Base-by-base conservation (phyloP, 2,329 filamentous ascomycete genomes). In the Colletotrichum tropicicola region DNA sequence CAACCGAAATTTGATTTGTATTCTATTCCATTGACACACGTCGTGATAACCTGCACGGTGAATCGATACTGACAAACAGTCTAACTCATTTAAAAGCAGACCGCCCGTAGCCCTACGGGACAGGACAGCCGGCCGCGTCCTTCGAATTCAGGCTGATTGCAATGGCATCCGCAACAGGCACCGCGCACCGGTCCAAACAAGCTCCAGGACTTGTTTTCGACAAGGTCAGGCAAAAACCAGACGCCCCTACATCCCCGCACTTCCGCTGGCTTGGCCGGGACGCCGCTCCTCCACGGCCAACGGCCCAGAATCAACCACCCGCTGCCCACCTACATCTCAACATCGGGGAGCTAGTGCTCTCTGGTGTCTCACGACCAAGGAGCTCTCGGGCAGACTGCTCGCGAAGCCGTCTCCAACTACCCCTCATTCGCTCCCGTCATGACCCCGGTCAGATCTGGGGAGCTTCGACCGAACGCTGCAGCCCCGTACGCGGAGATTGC, bases 61-160 rank as follows among this genome's bases (percentile, higher is more conserved):
- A n/a, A n/a, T n/a, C n/a, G n/a, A n/a, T n/a, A n/a, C n/a, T n/a
- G n/a, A n/a, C n/a, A n/a, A n/a, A n/a, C n/a, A n/a, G n/a, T n/a
- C n/a, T n/a, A n/a, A n/a, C n/a, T n/a, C n/a, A n/a, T n/a, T n/a
- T n/a, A n/a, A n/a, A n/a, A n/a, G n/a, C n/a, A n/a, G n/a, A n/a
- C n/a, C n/a, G n/a, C n/a, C n/a, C n/a, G n/a, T n/a, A n/a, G n/a
- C n/a, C n/a, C n/a, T n/a, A n/a, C n/a, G n/a, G n/a, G n/a, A n/a
- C n/a, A n/a, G n/a, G n/a, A n/a, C n/a, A n/a, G n/a, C n/a, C n/a
- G n/a, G n/a, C n/a, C n/a, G n/a, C n/a, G n/a, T 43, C 17, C 25
- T n/a, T 23, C 27, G 27, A 27, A 63, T 53, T 66, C 52, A 66
- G 63, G 37, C 59, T 63, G 45, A 66, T 47, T 37, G 17, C 32